Evolutionary conservation across 768 basidiomycete genomes (phyloP), one percentile per base, ranked within the genome.

Genomic region (Panus rudis): DNA sequence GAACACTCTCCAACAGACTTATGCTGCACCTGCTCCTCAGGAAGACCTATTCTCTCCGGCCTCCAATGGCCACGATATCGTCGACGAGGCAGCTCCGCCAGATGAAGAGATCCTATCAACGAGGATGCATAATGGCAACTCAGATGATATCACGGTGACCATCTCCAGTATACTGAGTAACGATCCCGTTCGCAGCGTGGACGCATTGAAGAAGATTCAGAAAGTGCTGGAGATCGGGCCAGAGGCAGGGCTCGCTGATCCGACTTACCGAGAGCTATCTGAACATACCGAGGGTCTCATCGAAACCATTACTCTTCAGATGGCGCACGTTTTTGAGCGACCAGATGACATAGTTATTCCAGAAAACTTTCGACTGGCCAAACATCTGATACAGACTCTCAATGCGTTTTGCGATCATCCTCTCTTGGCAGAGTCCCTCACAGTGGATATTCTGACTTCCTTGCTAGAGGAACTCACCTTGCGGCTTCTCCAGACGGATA

Each of bases 371-470:
- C 78, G 96, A 30, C 71, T 99, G 7, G 91, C 93, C 37, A 99
- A 99, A 63, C 96, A 98, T 62, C 77, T 98, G 41, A 94, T 98
- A 49, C 93, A 97, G 62, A 93, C 93, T 0, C 76, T 97, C 22
- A 92, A 93, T 54, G 86, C 87, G 20, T 92, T 97, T 60, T 94
- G 92, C 55, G 92, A 97, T 56, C 90, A 93, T 59, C 64, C 80
- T 5, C 75, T 88, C 49, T 73, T 99, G 37, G 89, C 92, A 10
- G 87, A 92, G 59, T 88, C 87, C 6, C 60, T 98, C 44, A 85
- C 87, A 0, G 81, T 91, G 31, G 83, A 85, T 45, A 87, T 88
- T 39, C 63, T 98, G 47, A 88, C 85, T 8, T 78, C 83, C 1
- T 66, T 99, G n/a, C 68, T 98, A 43, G 89, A 92, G 55, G 92